A percentile compares a stretch with the other conserved stretches of the same genome.
phyloP scores from a whole-genome alignment of 2,329 filamentous ascomycete species.

The Chaetomiaceae sp. region DNA sequence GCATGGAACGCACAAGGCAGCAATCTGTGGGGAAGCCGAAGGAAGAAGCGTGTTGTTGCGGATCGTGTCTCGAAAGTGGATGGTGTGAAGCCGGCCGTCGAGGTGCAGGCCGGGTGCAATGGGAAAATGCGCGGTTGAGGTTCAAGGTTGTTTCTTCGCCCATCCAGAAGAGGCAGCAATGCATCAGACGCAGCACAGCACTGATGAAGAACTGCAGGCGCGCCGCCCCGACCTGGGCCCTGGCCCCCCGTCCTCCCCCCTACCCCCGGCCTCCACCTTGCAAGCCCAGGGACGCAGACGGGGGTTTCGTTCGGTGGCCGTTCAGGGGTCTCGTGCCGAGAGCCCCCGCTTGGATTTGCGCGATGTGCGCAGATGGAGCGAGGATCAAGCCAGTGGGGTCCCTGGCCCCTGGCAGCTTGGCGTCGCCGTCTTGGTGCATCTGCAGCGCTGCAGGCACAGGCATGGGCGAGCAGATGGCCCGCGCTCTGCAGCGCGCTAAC shows the following conservation, averaged over 20 bases:
- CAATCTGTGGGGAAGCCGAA: conserved; percentile 23
- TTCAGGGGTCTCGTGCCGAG: conserved; percentile 15
- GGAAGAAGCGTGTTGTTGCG: conserved; percentile 29
- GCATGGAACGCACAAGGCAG: conserved; percentile 13
- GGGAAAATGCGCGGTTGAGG: too few species aligned
- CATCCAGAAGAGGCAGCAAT: too few species aligned
- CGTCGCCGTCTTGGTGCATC: conserved; percentile 14
- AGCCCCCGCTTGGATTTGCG: conserved; percentile 14
- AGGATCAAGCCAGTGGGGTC: conserved; percentile 13
- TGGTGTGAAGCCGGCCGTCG: conserved; percentile 19
- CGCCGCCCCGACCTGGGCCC: conserved; percentile 14
- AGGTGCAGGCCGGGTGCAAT: conserved; percentile 3
- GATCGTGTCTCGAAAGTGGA: conserved; percentile 35
- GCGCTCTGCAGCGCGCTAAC: conserved; percentile 14
- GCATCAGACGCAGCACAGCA: too few species aligned
- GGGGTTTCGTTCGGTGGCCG: conserved; percentile 9
- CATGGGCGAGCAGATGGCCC: conserved; percentile 9
- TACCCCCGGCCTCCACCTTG: too few species aligned
- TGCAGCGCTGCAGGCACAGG: conserved; percentile 15
- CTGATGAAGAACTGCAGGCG: conserved; percentile 12
- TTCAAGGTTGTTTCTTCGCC: too few species aligned
- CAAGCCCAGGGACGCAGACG: conserved; percentile 17
- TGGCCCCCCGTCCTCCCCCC: too few species aligned
- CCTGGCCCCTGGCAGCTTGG: conserved; percentile 13
- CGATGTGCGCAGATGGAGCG: conserved; percentile 19